Evolutionary conservation across 495 filamentous ascomycete genomes (phyloP).

Genomic region (Penicillium pancosmium): DNA sequence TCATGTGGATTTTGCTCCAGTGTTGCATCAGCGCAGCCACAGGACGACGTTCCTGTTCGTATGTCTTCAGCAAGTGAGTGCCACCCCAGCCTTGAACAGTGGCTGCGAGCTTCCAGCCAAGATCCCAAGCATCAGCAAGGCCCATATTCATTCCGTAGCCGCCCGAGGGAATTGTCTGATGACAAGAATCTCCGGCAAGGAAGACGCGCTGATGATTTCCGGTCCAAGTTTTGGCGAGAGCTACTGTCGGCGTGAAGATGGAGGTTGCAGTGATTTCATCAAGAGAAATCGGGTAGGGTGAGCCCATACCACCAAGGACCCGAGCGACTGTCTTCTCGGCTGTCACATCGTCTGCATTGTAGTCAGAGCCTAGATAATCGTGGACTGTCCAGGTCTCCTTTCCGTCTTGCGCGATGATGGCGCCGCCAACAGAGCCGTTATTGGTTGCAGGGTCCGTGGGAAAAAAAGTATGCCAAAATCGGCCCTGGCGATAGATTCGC

Average conservation of each 20-base stretch:
- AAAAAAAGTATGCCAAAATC: no score
- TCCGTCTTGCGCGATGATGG: no score
- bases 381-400: no score
- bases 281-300: neutral
- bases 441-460: no score
- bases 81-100: constrained; percentile 57
- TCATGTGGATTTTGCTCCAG: no score
- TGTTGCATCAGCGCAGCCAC: neutral
- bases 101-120: constrained; percentile 73
- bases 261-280: neutral
- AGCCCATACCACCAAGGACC: no score
- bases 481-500: no score
- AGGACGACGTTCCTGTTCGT: constrained; percentile 25
- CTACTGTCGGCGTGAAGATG: constrained; percentile 15
- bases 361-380: no score
- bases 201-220: constrained; percentile 63
- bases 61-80: constrained; percentile 61
- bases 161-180: constrained; percentile 67
- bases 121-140: constrained; percentile 69
- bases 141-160: constrained; percentile 78
- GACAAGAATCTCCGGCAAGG: constrained; percentile 63
- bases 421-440: no score
- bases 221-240: constrained; percentile 71
- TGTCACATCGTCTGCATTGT: no score
- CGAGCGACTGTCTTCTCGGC: no score